Evolutionary conservation across 768 basidiomycete genomes (phyloP).

Genomic region (Leucocoprinus leucothites): DNA sequence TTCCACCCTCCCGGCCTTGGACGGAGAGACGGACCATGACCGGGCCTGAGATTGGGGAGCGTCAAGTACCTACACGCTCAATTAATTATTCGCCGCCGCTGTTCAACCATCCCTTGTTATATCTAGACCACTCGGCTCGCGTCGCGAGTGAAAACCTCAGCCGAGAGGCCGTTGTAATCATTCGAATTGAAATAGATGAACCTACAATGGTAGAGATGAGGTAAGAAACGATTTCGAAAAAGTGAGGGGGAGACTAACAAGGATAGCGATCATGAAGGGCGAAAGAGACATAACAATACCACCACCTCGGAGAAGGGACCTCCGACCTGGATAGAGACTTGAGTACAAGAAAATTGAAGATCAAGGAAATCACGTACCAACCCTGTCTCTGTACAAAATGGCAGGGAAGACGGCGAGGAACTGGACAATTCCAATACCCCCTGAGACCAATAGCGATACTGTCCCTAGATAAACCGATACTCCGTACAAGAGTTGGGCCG

Average conservation of each 20-base stretch:
- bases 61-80: too few species aligned
- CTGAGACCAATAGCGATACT: constrained; percentile 65
- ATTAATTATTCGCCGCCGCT: too few species aligned
- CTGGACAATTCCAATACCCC: constrained; percentile 78
- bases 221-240: not conserved
- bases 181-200: constrained; percentile 45
- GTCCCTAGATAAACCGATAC: constrained; percentile 60
- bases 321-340: constrained; percentile 43
- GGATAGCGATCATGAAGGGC: constrained; percentile 60
- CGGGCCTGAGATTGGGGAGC: too few species aligned
- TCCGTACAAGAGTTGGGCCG: constrained; percentile 67
- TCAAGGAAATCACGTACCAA: constrained; percentile 37
- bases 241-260: constrained; percentile 39
- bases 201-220: constrained; percentile 26
- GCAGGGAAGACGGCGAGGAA: constrained; percentile 74
- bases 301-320: constrained; percentile 62
- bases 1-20: too few species aligned
- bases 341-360: not conserved
- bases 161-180: constrained; percentile 69
- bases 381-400: constrained; percentile 64
- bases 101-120: too few species aligned
- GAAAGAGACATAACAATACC: constrained; percentile 61
- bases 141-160: too few species aligned
- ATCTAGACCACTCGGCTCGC: too few species aligned
- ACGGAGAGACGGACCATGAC: too few species aligned